phyloP scores from a whole-genome alignment of 805 yeast species.

The Ogataea parapolymorpha region DNA sequence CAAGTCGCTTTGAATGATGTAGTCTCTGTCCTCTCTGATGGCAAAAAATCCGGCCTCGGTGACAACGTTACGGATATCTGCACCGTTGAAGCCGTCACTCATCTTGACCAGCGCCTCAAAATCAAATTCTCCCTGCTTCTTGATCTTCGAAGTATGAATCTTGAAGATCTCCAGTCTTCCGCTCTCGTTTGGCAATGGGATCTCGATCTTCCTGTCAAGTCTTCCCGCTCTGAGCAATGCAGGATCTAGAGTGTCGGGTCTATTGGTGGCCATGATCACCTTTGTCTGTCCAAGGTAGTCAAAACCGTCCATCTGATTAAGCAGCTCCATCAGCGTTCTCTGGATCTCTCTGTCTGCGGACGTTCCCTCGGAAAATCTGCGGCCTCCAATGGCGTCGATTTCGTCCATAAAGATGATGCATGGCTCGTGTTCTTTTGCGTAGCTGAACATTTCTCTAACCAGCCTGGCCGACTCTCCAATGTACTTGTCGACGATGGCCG shows the following conservation, averaged over 20 bases:
- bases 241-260: slow-evolving; percentile 98
- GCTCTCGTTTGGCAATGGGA: slow-evolving; percentile 91
- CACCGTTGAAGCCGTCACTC: slow-evolving; percentile 99
- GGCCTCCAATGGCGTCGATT: slow-evolving; percentile 97
- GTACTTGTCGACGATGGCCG: slow-evolving; percentile 96
- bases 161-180: slow-evolving; percentile 93
- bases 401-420: slow-evolving; percentile 98
- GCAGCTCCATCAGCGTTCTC: slow-evolving; percentile 93
- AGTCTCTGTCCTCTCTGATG: slow-evolving; percentile 95
- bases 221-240: slow-evolving; percentile 97
- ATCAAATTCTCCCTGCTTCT: slow-evolving; percentile 93
- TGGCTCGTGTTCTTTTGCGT: slow-evolving; percentile 97
- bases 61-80: slow-evolving; percentile 92
- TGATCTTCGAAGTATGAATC: slow-evolving; percentile 81
- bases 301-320: slow-evolving; percentile 98
- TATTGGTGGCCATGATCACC: slow-evolving; percentile 98
- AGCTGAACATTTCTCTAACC: slow-evolving; percentile 96
- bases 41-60: slow-evolving; percentile 99
- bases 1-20: slow-evolving; percentile 86
- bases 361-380: slow-evolving; percentile 96
- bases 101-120: slow-evolving; percentile 96
- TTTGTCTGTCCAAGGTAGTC: slow-evolving; percentile 95
- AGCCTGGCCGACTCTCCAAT: slow-evolving; percentile 97
- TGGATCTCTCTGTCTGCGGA: slow-evolving; percentile 98
- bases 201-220: slow-evolving; percentile 93